A percentile compares a stretch with the other conserved stretches of the same genome.
Conservation (phyloP, 805 yeast species). For the Wilhelminamyces savonicus region DNA sequence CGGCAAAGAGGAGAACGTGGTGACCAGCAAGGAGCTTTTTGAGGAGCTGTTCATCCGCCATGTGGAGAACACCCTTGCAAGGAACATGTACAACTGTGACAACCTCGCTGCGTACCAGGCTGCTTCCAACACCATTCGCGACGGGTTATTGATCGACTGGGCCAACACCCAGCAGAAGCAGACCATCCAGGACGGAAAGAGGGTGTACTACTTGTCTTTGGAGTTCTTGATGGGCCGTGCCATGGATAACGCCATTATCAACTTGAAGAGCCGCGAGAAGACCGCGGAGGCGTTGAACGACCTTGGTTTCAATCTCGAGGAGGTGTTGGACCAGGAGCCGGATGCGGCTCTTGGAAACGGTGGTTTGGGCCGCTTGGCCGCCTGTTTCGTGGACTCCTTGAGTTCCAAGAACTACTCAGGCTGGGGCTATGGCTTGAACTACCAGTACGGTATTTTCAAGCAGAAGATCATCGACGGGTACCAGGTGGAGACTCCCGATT, state of each 20-base stretch:
- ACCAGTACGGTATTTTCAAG: constrained; percentile 89
- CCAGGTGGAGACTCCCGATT: constrained; percentile 92
- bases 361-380: constrained; percentile 91
- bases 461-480: constrained; percentile 87
- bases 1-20: constrained; percentile 17
- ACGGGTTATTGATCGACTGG: constrained; percentile 80
- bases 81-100: constrained; percentile 89
- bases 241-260: constrained; percentile 87
- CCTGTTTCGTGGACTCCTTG: constrained; percentile 87
- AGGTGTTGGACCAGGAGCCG: constrained; percentile 76
- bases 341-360: constrained; percentile 96
- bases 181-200: constrained; percentile 74
- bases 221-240: constrained; percentile 95
- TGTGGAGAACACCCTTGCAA: constrained; percentile 87
- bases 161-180: constrained; percentile 88
- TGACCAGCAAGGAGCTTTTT: constrained; percentile 45
- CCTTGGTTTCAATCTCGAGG: constrained; percentile 85
- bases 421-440: constrained; percentile 94
- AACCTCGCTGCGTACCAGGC: constrained; percentile 91
- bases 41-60: constrained; percentile 70
- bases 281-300: constrained; percentile 46
- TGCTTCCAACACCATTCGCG: constrained; percentile 71
- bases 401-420: constrained; percentile 84
- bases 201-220: constrained; percentile 79
- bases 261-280: constrained; percentile 59